These are phyloP conservation scores for Solanum aculeatissimum DNA, from an alignment of 305 asterid genomes.

Conservation along the genomic window DNA sequence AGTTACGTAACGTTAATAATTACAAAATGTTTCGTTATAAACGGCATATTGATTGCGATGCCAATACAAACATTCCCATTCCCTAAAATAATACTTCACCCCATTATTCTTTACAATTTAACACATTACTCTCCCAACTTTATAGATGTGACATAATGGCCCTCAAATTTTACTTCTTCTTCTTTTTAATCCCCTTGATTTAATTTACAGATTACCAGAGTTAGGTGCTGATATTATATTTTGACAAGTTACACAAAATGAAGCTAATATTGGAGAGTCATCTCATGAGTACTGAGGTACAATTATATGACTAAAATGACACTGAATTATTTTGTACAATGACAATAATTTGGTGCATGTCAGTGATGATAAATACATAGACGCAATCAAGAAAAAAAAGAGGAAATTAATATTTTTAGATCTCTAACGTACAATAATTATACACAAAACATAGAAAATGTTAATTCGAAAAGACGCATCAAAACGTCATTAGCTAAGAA, in stretches of 20 bases:
- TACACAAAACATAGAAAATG: neutral
- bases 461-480: neutral
- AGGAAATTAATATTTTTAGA: neutral
- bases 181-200: neutral
- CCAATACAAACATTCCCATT: neutral
- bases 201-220: neutral
- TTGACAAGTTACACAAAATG: neutral
- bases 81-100: neutral
- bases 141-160: neutral
- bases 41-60: neutral
- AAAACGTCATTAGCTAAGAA: neutral
- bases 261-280: slow-evolving; percentile 4
- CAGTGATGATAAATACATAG: neutral
- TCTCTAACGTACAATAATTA: neutral
- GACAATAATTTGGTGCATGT: neutral
- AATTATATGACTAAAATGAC: neutral
- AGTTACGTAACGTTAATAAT: neutral
- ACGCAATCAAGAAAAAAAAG: neutral
- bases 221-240: neutral
- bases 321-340: neutral
- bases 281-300: neutral
- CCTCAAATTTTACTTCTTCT: too few species aligned
- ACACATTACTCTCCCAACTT: neutral
- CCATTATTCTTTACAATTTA: neutral
- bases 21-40: neutral